phyloP scores from a whole-genome alignment of 305 asterid genomes.

The Stenogyne calaminthoides region DNA sequence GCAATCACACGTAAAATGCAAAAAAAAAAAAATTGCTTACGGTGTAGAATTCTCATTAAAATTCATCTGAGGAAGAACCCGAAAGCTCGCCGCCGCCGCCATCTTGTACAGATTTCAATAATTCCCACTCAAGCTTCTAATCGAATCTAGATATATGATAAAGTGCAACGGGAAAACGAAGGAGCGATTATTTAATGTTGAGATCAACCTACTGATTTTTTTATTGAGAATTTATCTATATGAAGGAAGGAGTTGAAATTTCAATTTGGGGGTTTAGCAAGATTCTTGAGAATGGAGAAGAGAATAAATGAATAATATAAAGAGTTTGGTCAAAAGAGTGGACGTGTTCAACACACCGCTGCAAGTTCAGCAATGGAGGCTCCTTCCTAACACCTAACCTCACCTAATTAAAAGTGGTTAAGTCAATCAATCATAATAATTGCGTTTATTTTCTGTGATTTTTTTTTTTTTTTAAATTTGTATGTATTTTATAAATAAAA shows the following conservation, averaged over 20 bases:
- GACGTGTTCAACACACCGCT: constrained; percentile 27
- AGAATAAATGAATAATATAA: constrained; percentile 11
- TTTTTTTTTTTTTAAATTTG: too few relatives aligned
- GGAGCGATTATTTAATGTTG: neutral
- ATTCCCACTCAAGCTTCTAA: neutral
- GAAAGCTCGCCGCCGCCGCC: constrained; percentile 53
- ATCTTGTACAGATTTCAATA: constrained; percentile 32
- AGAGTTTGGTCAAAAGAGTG: constrained; percentile 35
- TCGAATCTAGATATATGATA: neutral
- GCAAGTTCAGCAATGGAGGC: constrained; percentile 40
- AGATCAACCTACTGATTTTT: constrained; percentile 3
- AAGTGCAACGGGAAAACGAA: neutral
- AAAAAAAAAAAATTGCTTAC: constrained; percentile 29
- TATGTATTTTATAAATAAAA: too few relatives aligned
- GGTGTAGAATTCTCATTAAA: constrained; percentile 27
- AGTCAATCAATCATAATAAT: neutral
- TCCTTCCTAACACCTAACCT: constrained; percentile 16
- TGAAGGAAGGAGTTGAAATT: neutral
- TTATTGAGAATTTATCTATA: too few relatives aligned
- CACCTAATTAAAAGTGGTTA: constrained; percentile 13
- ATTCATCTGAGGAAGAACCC: constrained; percentile 30
- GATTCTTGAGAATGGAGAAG: constrained; percentile 7
- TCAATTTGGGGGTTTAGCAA: neutral
- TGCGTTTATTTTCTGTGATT: neutral
- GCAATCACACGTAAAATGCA: neutral